Evolutionary conservation across 1,139 yeast species (phyloP).

Genomic region (Suhomyces bokatorum): DNA sequence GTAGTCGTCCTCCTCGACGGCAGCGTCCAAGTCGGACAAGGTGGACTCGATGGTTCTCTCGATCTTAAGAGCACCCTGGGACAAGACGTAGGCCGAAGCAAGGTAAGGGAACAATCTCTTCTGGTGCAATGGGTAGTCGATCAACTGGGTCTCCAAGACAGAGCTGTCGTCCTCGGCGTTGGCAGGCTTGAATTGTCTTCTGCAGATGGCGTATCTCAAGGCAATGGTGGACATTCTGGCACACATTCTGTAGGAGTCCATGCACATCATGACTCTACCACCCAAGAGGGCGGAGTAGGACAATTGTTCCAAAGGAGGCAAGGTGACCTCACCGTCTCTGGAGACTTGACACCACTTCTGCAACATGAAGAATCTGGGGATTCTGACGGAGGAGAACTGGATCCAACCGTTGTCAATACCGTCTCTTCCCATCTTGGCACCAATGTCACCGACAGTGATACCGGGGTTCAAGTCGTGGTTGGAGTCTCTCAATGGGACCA

Average conservation of each 20-base stretch:
- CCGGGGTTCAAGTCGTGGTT: slow-evolving; percentile 48
- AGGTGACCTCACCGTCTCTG: slow-evolving; percentile 40
- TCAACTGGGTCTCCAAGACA: slow-evolving; percentile 33
- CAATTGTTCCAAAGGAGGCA: slow-evolving; percentile 50
- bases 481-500: slow-evolving; percentile 49
- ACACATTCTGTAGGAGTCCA: slow-evolving; percentile 45
- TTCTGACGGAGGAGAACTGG: slow-evolving; percentile 46
- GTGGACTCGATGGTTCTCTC: slow-evolving; percentile 33
- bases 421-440: slow-evolving; percentile 52
- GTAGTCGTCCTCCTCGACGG: slow-evolving; percentile 38
- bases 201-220: slow-evolving; percentile 46
- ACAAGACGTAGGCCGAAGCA: slow-evolving; percentile 45
- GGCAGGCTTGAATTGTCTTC: slow-evolving; percentile 44
- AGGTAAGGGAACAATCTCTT: slow-evolving; percentile 46
- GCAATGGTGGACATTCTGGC: slow-evolving; percentile 47
- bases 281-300: slow-evolving; percentile 48
- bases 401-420: slow-evolving; percentile 55
- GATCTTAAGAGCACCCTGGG: slow-evolving; percentile 42
- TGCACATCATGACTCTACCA: slow-evolving; percentile 49
- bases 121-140: slow-evolving; percentile 52
- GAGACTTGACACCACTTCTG: slow-evolving; percentile 49
- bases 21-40: slow-evolving; percentile 34
- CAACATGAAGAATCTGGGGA: slow-evolving; percentile 50
- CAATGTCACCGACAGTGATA: slow-evolving; percentile 47
- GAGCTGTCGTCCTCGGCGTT: slow-evolving; percentile 19